A percentile compares a stretch with the other conserved stretches of the same genome.
These are phyloP conservation scores for Cercospora canescens DNA, from an alignment of 2,329 filamentous ascomycete species.

Conservation along the genomic window DNA sequence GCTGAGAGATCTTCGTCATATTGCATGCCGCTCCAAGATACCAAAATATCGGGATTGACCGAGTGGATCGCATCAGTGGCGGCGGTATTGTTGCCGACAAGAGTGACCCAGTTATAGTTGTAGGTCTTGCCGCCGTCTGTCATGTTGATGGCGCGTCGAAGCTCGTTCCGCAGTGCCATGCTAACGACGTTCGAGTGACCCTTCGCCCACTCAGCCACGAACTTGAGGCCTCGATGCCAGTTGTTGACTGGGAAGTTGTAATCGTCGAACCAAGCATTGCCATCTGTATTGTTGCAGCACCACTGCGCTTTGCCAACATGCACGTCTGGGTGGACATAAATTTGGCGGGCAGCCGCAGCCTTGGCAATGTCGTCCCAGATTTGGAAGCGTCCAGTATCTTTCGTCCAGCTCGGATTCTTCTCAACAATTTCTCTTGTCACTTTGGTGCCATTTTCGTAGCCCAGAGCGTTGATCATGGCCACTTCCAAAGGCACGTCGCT, in stretches of 20 bases:
- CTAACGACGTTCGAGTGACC: slow-evolving; percentile 29
- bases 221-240: slow-evolving; percentile 28
- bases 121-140: slow-evolving; percentile 19
- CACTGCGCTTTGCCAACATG: slow-evolving; percentile 60
- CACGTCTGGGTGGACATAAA: slow-evolving; percentile 63
- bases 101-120: slow-evolving; percentile 28
- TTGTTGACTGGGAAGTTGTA: slow-evolving; percentile 27
- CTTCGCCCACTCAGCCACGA: slow-evolving; percentile 28
- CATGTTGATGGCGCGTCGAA: slow-evolving; percentile 26
- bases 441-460: slow-evolving; percentile 42
- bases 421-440: slow-evolving; percentile 40
- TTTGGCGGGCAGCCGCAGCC: slow-evolving; percentile 41
- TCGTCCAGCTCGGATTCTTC: slow-evolving; percentile 40
- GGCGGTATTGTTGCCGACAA: slow-evolving; percentile 28
- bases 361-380: slow-evolving; percentile 35
- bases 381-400: slow-evolving; percentile 42
- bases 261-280: slow-evolving; percentile 59
- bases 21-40: slow-evolving; percentile 29
- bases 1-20: slow-evolving; percentile 30
- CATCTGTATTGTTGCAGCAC: slow-evolving; percentile 58
- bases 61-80: slow-evolving; percentile 29
- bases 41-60: slow-evolving; percentile 27
- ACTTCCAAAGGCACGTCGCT: slow-evolving; percentile 42
- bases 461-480: slow-evolving; percentile 42
- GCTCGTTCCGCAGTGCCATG: slow-evolving; percentile 30